A percentile compares a stretch with the other conserved stretches of the same genome.
Conservation (phyloP, 345 rosid genomes). For the Salix udensis region DNA sequence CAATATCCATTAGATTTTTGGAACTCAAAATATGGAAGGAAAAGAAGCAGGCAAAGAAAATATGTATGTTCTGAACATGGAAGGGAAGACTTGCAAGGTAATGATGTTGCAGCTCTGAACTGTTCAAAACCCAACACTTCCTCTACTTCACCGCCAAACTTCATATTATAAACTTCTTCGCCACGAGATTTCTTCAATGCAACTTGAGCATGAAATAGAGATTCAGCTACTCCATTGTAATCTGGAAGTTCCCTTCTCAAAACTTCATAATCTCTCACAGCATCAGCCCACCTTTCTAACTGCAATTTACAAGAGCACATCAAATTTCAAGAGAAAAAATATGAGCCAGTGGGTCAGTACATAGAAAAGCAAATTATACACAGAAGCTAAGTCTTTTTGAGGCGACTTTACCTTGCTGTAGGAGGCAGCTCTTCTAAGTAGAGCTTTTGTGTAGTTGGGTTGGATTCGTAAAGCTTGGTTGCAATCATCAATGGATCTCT, state of each 20-base stretch:
- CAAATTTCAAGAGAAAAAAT: not conserved
- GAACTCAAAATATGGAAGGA: not conserved
- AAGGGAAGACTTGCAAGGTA: constrained; percentile 46
- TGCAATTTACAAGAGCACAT: constrained; percentile 23
- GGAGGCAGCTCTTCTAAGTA: constrained; percentile 82
- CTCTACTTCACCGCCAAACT: constrained; percentile 96
- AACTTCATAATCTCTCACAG: constrained; percentile 79
- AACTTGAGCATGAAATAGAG: constrained; percentile 89
- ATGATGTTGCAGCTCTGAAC: constrained; percentile 73
- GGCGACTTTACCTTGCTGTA: constrained; percentile 57
- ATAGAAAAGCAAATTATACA: not conserved
- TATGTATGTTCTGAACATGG: not conserved
- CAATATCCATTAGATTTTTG: not conserved
- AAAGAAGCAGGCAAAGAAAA: not conserved
- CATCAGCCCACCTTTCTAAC: constrained; percentile 89
- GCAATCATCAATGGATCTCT: constrained; percentile 76
- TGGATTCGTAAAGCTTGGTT: constrained; percentile 63
- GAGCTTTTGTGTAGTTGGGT: constrained; percentile 75
- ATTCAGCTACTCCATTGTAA: constrained; percentile 79
- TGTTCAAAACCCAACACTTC: constrained; percentile 62
- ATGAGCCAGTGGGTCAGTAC: not conserved
- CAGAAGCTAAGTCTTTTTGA: not conserved
- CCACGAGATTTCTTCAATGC: constrained; percentile 90
- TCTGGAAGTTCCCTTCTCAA: constrained; percentile 75
- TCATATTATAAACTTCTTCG: constrained; percentile 83